Evolutionary conservation across 1,284 basidiomycete genomes (phyloP).

Genomic region (Violaceomyces palustris): DNA sequence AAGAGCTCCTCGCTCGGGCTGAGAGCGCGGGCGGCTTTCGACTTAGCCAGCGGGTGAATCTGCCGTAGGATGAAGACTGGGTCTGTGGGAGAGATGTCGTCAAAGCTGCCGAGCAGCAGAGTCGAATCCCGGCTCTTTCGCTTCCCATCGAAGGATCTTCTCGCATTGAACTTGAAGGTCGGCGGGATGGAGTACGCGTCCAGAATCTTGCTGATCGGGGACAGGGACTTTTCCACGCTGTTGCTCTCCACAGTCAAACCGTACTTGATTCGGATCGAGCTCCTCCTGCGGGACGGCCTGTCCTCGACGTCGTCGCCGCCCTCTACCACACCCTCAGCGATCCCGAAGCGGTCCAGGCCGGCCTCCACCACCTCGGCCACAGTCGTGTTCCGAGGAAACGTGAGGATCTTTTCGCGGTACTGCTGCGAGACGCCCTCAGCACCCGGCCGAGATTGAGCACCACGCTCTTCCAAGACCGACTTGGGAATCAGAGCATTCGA

Average conservation of each 20-base stretch:
- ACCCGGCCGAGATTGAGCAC: conserved; percentile 15
- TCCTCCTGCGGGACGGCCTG: conserved; percentile 73
- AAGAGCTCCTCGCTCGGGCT: conserved; percentile 27
- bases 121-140: conserved; percentile 82
- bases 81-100: conserved; percentile 75
- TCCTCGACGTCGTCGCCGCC: conserved; percentile 96
- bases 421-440: conserved; percentile 11
- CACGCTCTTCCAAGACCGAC: conserved; percentile 15
- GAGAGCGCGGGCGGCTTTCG: conserved; percentile 12
- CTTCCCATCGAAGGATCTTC: conserved; percentile 62
- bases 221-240: conserved; percentile 75
- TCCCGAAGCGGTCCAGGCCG: conserved; percentile 84
- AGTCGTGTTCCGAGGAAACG: conserved; percentile 82
- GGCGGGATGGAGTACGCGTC: conserved; percentile 77
- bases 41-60: conserved; percentile 11
- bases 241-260: conserved; percentile 62
- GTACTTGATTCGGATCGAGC: conserved; percentile 73
- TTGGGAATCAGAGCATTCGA: conserved; percentile 74
- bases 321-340: conserved; percentile 89
- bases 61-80: conserved; percentile 73
- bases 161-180: conserved; percentile 59
- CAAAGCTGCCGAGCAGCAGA: conserved; percentile 59
- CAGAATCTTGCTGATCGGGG: too few species aligned
- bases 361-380: conserved; percentile 93
- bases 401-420: conserved; percentile 42